Percentiles rank a stretch among this genome's conserved stretches.
These are phyloP conservation scores for Datura wrightii DNA, from an alignment of 257 asterid species.

Conservation along the genomic window DNA sequence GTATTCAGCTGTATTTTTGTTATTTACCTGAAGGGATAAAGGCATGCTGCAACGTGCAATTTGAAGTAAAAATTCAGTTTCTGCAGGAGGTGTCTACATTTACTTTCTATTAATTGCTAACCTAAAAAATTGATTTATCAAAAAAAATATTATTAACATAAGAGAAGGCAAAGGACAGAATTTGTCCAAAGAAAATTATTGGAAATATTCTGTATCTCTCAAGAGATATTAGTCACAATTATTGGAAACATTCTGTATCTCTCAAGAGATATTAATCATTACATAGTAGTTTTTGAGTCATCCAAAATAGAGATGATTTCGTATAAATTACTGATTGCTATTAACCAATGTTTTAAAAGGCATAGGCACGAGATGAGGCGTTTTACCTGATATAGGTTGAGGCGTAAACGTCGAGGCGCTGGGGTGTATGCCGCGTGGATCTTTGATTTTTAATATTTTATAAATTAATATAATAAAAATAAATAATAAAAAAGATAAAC, in stretches of 20 bases:
- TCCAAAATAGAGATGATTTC: not conserved
- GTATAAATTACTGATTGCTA: not conserved
- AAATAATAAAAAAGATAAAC: too few relatives aligned
- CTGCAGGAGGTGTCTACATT: not conserved
- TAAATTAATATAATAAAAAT: too few relatives aligned
- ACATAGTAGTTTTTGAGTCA: not conserved
- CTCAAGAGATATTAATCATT: not conserved
- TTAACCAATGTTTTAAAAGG: not conserved
- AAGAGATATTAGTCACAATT: too few relatives aligned
- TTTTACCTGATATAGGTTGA: too few relatives aligned
- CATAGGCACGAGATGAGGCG: too few relatives aligned
- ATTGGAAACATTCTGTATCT: not conserved
- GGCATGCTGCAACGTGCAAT: conserved; percentile 14
- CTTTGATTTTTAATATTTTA: too few relatives aligned
- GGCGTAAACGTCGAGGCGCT: too few relatives aligned
- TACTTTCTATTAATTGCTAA: not conserved
- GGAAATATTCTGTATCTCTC: too few relatives aligned
- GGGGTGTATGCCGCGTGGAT: too few relatives aligned
- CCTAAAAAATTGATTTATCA: conserved; percentile 10
- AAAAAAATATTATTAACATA: not conserved
- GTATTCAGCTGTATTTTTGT: conserved; percentile 6
- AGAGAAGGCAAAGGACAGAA: not conserved
- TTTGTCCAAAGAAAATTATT: conserved; percentile 5
- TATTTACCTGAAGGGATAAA: conserved; percentile 16
- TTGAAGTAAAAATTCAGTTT: conserved; percentile 9